Evolutionary conservation across 1,284 basidiomycete genomes (phyloP), one percentile per base, ranked within the genome.

Genomic region (Cutaneotrichosporon sp.): DNA sequence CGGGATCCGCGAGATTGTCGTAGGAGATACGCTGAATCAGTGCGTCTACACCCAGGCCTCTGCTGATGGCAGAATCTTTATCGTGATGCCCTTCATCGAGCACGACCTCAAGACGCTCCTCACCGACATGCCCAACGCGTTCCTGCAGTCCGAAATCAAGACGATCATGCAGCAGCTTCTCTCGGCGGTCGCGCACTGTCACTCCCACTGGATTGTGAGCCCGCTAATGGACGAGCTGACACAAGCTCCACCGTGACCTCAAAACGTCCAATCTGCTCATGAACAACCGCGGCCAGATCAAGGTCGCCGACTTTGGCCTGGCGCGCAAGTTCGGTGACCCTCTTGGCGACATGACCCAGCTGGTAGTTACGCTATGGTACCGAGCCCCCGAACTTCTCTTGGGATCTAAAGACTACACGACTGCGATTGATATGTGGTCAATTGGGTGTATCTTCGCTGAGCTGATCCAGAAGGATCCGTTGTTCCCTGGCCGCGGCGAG

Each of bases 81-180:
- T 98, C 58, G 93, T 97, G 27, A 97, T 97, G 92, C 94, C 97
- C 67, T 98, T 99, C 69, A 93, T 98, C 69, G 96, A 98, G 75
- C 96, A 99, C 74, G 94, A 99, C 72, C 84, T 99, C 68, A 98
- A 98, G 76, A 89, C 92, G 2, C 81, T 99, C 46, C 80, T 99
- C 50, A 88, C 86, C 11, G 79, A 89, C 57, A 97, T 97, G 91
- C 88, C 90, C 1, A 83, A 86, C 33, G 91, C 94, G 0, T 99
- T 98, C 76, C 77, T 97, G 25, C 90, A 93, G 71, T 96, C 91
- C 32, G 96, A 99, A 76, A 88, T 97, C 77, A 99, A 99, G 80
- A 97, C 93, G 0, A 78, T 99, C 48, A 84, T 97, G 84, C 75
- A 86, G 20, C 96, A 99, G 73, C 78, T 99, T 5, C 76, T 98